Base-by-base conservation (phyloP, 495 filamentous ascomycete species). In the Hyaloscypha hepaticicola region DNA sequence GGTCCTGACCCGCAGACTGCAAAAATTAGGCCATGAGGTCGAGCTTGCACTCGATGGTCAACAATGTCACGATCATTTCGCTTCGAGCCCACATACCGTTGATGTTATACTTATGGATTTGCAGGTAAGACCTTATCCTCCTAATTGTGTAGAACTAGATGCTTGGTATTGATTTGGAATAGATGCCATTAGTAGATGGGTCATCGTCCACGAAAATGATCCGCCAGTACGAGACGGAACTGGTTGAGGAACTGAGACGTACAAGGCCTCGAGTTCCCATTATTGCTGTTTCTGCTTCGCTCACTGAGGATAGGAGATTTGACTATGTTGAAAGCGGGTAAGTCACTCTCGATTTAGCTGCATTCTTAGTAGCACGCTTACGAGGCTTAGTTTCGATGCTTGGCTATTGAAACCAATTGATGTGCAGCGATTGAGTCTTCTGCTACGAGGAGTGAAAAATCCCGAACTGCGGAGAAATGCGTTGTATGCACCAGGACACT, bases 81-180 rank as follows among this genome's bases (percentile, higher is more conserved):
- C 73, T 27, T 84, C 87, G 22, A 80, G 83, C 34, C 78, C 84
- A 3, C 71, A 69, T 33, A 72, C 57, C 11, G 93, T 88, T 68
- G 93, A 98, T 74, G 87, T 93, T 19, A 79, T 98, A 22, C 79
- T 98, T 72, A 98, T 98, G 94, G 94, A 98, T 72, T 91, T 97
- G 76, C 93, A 97, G 81, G 66, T 68, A 28, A 24, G 60, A 49
- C n/a, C n/a, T n/a, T 60, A 70, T 81, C 76, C 27, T n/a, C 51
- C n/a, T 60, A 41, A 22, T 29, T 21, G 21, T 27, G 51, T 2
- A 55, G 12, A 3, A 6, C 19, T 28, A 65, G 31, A 29, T 14
- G 33, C 12, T 48, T 56, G 1, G 24, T 45, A 24, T 29, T 48
- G n/a, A 55, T 6, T n/a, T 41, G 41, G 16, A 14, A 8, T 53